Evolutionary conservation across 2,329 filamentous ascomycete species (phyloP).

Genomic region (Lasiodiplodia gonubiensis): DNA sequence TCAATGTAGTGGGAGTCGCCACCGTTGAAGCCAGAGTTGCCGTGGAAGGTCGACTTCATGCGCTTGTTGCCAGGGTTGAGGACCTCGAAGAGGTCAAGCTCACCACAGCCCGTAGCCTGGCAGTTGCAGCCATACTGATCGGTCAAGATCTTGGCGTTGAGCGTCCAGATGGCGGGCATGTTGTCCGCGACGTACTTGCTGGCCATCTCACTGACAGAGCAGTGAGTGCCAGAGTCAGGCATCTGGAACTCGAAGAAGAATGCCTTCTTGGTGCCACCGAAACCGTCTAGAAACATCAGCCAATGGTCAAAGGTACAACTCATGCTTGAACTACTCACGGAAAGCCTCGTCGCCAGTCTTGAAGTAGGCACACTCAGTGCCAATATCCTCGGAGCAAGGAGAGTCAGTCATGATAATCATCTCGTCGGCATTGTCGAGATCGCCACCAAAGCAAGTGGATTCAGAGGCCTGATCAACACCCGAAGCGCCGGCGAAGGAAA

Average conservation of each 20-base stretch:
- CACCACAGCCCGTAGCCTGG: slow-evolving; percentile 73
- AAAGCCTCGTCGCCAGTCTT: slow-evolving; percentile 28
- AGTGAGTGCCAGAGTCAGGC: slow-evolving; percentile 64
- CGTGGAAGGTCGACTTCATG: slow-evolving; percentile 71
- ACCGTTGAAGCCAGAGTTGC: slow-evolving; percentile 62
- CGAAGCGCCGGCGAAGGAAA: slow-evolving; percentile 38
- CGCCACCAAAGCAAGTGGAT: slow-evolving; percentile 58
- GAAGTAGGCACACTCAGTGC: slow-evolving; percentile 27
- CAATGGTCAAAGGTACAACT: background rate
- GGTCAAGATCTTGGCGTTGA: slow-evolving; percentile 75
- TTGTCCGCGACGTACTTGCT: slow-evolving; percentile 43
- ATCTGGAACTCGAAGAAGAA: slow-evolving; percentile 78
- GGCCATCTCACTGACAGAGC: slow-evolving; percentile 43
- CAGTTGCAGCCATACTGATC: slow-evolving; percentile 78
- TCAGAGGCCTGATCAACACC: slow-evolving; percentile 54
- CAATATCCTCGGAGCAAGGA: slow-evolving; percentile 45
- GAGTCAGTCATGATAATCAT: slow-evolving; percentile 45
- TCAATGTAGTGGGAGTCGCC: slow-evolving; percentile 75
- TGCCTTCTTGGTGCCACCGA: slow-evolving; percentile 70
- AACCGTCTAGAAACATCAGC: slow-evolving; percentile 62
- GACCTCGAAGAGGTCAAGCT: slow-evolving; percentile 77
- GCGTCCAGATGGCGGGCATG: slow-evolving; percentile 72
- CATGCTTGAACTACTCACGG: slow-evolving; percentile 4
- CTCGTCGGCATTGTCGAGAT: slow-evolving; percentile 43
- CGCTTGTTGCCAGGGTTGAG: slow-evolving; percentile 68